Percentiles rank a stretch among this genome's conserved stretches.
These are phyloP conservation scores for Hordeum vulgare DNA, from an alignment of 176 grass and related monocot genomes.

Conservation along the genomic window MorexV3_pseudomolecules_assembly NC_058520.1:500137298-500137797, in stretches of 20 bases:
- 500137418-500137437: background rate
- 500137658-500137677: background rate
- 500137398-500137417: background rate
- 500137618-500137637: background rate
- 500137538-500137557: background rate
- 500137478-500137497: background rate
- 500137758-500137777: background rate
- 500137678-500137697: background rate
- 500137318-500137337: background rate
- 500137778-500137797: background rate
- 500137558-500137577: background rate
- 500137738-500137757: background rate
- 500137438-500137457: background rate
- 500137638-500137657: background rate
- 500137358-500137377: background rate
- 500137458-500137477: background rate
- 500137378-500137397: background rate
- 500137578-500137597: background rate
- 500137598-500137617: background rate
- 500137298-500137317: background rate
- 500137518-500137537: background rate
- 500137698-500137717: background rate
- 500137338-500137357: no score
- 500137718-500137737: background rate
- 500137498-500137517: background rate